These are phyloP conservation scores for Phlegmacium glaucopus DNA, from an alignment of 768 basidiomycete genomes.

Conservation along the genomic window DNA sequence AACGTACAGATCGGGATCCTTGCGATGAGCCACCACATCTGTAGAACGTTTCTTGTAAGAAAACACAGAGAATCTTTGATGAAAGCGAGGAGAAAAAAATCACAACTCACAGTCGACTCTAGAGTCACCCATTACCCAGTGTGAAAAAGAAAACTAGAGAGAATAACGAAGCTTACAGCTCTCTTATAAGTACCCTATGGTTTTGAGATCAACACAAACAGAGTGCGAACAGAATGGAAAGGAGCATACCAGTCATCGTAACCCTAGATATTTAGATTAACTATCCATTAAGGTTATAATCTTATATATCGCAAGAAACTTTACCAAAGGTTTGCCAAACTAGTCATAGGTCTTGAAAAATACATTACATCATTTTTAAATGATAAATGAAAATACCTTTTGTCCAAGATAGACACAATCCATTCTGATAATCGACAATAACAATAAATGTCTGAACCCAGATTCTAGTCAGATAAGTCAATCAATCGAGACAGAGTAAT, in stretches of 20 bases:
- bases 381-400: constrained; percentile 52
- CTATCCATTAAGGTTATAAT: neutral
- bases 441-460: no score
- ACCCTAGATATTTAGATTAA: constrained; percentile 14
- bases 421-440: constrained; percentile 47
- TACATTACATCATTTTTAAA: neutral
- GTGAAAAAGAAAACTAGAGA: neutral
- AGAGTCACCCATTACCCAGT: neutral
- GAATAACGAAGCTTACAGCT: constrained; percentile 52
- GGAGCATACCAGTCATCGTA: constrained; percentile 41
- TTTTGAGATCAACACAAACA: neutral
- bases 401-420: constrained; percentile 97
- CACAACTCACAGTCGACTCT: constrained; percentile 75
- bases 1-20: constrained; percentile 78
- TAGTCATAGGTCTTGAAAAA: constrained; percentile 19
- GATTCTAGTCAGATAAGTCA: neutral
- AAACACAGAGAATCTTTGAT: neutral
- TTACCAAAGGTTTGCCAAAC: constrained; percentile 76
- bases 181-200: constrained; percentile 64
- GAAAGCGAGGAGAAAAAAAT: neutral
- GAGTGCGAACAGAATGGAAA: neutral
- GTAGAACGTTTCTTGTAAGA: neutral
- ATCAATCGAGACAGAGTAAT: no score
- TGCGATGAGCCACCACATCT: constrained; percentile 73
- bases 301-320: constrained; percentile 18